Evolutionary conservation across 352 stramenopile genomes (phyloP), one percentile per base, ranked within the genome.

Genomic region (Globisporangium cederbergense): DNA sequence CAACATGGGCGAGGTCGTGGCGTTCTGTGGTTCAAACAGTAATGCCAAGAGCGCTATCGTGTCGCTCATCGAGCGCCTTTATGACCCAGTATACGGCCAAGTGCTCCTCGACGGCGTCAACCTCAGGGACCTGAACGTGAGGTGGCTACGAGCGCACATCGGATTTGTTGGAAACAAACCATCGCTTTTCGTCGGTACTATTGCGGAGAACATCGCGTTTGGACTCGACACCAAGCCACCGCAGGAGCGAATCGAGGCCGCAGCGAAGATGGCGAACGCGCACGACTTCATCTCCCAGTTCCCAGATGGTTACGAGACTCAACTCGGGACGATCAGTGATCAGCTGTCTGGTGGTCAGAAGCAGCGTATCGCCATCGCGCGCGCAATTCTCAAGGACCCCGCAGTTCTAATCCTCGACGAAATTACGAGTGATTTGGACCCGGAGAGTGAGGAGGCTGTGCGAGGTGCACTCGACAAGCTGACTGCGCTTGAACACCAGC

Each of bases 281-380:
- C 72, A 95, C 70, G 73, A 87, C 51, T 98, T 98, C 60, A 97
- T 97, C 73, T 67, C 61, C 2, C 52, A 60, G 4, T 90, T 98
- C 16, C 77, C 89, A 1, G 81, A 97, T 40, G 76, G 83, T 36
- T 97, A 86, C 72, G 79, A 97, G 22, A 97, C 91, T 8, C 68
- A 89, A 36, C 90, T 98, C 13, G 91, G 93, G 42, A 65, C 52
- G 38, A 69, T 73, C 18, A 72, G 72, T 16, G 46, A 70, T 43
- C 57, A 69, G 36, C 62, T 78, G 6, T 77, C 70, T 89, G 97
- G 96, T 51, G 95, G 94, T 16, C 95, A 99, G 75, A 98, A 99
- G 73, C 98, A 99, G 77, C 86, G 97, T 28, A 79, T 95, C 57
- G 86, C 86, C 30, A 92, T 95, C 46, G 86, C 86, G 0, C 80